Conservation (phyloP, 371 early-diverging fungal species). For the Nematocida parisii region DNA sequence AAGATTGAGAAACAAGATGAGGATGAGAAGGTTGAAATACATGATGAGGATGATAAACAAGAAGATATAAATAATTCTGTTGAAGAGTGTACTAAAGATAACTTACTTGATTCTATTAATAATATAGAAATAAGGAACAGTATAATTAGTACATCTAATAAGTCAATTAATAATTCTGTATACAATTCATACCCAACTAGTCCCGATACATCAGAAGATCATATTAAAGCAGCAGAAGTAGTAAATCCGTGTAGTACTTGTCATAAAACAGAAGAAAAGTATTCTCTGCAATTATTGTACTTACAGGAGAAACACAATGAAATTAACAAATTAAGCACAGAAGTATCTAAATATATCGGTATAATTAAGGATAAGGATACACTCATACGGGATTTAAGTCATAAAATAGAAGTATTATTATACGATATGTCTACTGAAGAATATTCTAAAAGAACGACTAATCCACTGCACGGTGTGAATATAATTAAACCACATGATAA, state of each 20-base stretch:
- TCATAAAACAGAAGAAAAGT: constrained; percentile 20
- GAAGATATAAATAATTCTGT: neutral
- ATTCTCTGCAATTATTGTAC: constrained; percentile 2
- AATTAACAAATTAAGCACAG: constrained; percentile 13
- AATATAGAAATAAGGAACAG: neutral
- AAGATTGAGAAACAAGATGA: neutral
- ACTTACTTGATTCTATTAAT: neutral
- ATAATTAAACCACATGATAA: neutral
- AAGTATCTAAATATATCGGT: neutral
- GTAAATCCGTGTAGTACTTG: neutral
- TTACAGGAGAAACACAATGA: neutral
- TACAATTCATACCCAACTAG: neutral
- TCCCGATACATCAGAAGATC: neutral
- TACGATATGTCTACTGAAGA: constrained; percentile 46
- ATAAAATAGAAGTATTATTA: constrained; percentile 49
- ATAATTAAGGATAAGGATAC: constrained; percentile 25
- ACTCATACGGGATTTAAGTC: constrained; percentile 46
- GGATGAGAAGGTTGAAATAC: neutral
- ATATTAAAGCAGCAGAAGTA: neutral
- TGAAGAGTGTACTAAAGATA: neutral
- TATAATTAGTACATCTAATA: neutral
- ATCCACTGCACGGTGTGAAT: neutral
- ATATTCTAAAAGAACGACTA: constrained; percentile 25
- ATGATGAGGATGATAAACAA: neutral
- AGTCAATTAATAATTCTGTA: neutral